phyloP scores from a whole-genome alignment of 2,329 filamentous ascomycete genomes.

The Rhinocladiella mackenziei region DNA sequence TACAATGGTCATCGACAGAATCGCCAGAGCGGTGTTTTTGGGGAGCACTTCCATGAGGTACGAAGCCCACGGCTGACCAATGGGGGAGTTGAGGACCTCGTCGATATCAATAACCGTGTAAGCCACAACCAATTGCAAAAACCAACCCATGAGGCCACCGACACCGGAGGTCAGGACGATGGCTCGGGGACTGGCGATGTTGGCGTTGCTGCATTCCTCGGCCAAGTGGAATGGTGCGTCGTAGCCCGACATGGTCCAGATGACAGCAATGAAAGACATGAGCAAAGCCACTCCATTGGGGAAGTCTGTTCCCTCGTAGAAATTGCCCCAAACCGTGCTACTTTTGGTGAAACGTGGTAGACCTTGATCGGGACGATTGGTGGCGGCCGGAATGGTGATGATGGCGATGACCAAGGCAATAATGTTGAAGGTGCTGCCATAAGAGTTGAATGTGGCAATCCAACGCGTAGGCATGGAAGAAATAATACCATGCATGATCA shows the following conservation, averaged over 20 bases:
- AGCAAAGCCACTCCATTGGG: slow-evolving; percentile 64
- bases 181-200: slow-evolving; percentile 64
- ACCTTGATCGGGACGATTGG: slow-evolving; percentile 48
- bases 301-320: slow-evolving; percentile 64
- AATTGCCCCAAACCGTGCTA: slow-evolving; percentile 60
- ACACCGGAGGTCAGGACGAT: slow-evolving; percentile 66
- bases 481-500: slow-evolving; percentile 64
- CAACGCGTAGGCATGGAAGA: slow-evolving; percentile 68
- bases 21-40: slow-evolving; percentile 56
- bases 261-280: slow-evolving; percentile 68
- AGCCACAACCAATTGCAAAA: slow-evolving; percentile 68
- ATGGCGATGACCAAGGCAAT: slow-evolving; percentile 62
- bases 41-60: slow-evolving; percentile 64
- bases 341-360: slow-evolving; percentile 57
- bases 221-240: slow-evolving; percentile 68
- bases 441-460: slow-evolving; percentile 67
- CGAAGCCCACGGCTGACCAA: slow-evolving; percentile 67
- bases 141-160: slow-evolving; percentile 66
- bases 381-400: slow-evolving; percentile 63
- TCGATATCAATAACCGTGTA: slow-evolving; percentile 66
- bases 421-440: slow-evolving; percentile 68
- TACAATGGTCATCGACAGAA: slow-evolving; percentile 63
- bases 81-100: slow-evolving; percentile 55
- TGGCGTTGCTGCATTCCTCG: slow-evolving; percentile 71
- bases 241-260: slow-evolving; percentile 66